Percentiles rank a stretch among this genome's conserved stretches.
Conservation (phyloP, 805 yeast genomes). For the Candida lessepsii region DNA sequence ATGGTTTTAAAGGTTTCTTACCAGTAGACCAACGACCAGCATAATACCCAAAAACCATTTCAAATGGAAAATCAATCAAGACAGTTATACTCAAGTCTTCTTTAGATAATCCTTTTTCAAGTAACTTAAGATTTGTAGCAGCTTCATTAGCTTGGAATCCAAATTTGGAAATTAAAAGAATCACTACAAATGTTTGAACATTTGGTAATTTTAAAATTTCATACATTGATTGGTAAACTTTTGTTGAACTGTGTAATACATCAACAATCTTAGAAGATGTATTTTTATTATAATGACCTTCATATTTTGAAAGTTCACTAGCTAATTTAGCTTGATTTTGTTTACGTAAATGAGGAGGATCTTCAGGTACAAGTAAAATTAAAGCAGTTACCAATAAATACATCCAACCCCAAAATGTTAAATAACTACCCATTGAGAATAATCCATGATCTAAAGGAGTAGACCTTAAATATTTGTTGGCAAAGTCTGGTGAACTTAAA, state of each 20-base stretch:
- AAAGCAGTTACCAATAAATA: slow-evolving; percentile 62
- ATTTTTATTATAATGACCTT: slow-evolving; percentile 24
- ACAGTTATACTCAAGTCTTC: slow-evolving; percentile 94
- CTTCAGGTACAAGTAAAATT: slow-evolving; percentile 64
- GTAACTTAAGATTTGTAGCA: slow-evolving; percentile 85
- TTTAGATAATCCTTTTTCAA: slow-evolving; percentile 88
- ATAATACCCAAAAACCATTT: slow-evolving; percentile 90
- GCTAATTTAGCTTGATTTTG: slow-evolving; percentile 29
- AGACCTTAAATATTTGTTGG: slow-evolving; percentile 74
- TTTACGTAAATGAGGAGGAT: slow-evolving; percentile 51
- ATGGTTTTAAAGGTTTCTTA: slow-evolving; percentile 72
- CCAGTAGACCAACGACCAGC: slow-evolving; percentile 95
- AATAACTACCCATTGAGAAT: slow-evolving; percentile 69
- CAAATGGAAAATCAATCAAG: slow-evolving; percentile 92
- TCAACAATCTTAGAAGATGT: slow-evolving; percentile 11
- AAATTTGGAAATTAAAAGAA: slow-evolving; percentile 78
- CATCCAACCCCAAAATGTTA: slow-evolving; percentile 72
- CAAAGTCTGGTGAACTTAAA: slow-evolving; percentile 87
- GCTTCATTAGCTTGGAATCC: slow-evolving; percentile 97
- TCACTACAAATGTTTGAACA: slow-evolving; percentile 68
- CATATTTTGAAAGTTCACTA: slow-evolving; percentile 26
- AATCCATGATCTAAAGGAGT: slow-evolving; percentile 64
- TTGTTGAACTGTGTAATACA: slow-evolving; percentile 12
- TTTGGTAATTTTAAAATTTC: slow-evolving; percentile 66
- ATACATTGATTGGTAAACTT: slow-evolving; percentile 65